Base-by-base conservation (phyloP, 768 basidiomycete genomes). In the Lactifluus volemus region DNA sequence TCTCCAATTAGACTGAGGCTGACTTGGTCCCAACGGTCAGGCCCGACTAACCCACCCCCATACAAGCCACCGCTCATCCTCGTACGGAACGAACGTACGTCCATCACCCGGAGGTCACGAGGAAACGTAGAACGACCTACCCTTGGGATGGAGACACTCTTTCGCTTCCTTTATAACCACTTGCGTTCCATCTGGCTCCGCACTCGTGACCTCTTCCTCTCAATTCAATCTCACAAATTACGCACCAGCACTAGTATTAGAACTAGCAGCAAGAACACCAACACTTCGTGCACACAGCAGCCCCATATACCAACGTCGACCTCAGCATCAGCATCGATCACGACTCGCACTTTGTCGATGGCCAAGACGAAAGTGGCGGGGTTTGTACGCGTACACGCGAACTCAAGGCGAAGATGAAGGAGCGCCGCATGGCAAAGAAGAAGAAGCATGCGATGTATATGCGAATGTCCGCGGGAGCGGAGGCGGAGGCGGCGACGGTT, bases 101-200 rank as follows among this genome's bases (percentile, higher is more conserved):
- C 6, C 38, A 39, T 39, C 11, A 39, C 38, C 38, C 12, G 11
- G 38, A 12, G 38, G 0, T 12, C 10, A 38, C 34, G 19, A 9
- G 19, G 34, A 10, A 34, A 21, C 3, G 5, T 14, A 42, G 15
- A 15, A 15, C 41, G 15, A 42, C 41, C 41, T 17, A 5, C 41
- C 21, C 25, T 10, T 3, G 9, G 29, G 44, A 57, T 58, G 61
- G 47, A 53, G 47, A 34, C 61, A 1, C 42, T 58, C 56, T 49
- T 62, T 50, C 61, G 61, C 55, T 15, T 58, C 39, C 38, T 62
- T 45, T 58, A 3, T 36, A 19, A 34, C 12, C 61, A 53, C 52
- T 17, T 62, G 47, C 61, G 61, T 50, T 36, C 56, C 30, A n/a
- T 62, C n/a, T 62, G 61, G 61, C 51, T 29, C 19, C 30, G 47